Evolutionary conservation across 768 basidiomycete genomes (phyloP).

Genomic region (Boletus edulis): DNA sequence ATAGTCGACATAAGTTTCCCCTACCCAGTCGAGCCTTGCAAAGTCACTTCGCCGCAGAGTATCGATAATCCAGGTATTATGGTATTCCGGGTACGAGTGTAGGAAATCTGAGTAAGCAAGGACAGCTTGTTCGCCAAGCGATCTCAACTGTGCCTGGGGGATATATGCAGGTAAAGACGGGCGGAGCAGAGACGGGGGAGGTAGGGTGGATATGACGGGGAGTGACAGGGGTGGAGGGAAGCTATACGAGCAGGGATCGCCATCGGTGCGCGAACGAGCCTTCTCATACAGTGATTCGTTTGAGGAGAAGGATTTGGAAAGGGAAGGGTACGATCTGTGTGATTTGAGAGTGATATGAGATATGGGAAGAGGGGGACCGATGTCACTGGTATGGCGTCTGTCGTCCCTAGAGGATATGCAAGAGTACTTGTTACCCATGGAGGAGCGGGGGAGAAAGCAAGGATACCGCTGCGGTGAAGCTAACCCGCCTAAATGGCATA

Average conservation of each 20-base stretch:
- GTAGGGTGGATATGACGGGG: neutral
- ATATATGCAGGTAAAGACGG: slow-evolving; percentile 25
- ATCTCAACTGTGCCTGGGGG: slow-evolving; percentile 21
- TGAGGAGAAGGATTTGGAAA: slow-evolving; percentile 36
- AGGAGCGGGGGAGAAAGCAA: neutral
- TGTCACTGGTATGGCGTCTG: slow-evolving; percentile 1
- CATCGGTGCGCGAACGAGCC: slow-evolving; percentile 10
- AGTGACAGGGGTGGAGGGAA: neutral
- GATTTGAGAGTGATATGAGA: slow-evolving; percentile 42
- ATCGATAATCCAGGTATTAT: slow-evolving; percentile 68
- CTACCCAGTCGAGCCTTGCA: slow-evolving; percentile 51
- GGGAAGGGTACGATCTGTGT: slow-evolving; percentile 34
- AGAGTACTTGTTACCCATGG: slow-evolving; percentile 34
- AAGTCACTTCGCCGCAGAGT: slow-evolving; percentile 64
- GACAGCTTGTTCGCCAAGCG: slow-evolving; percentile 35
- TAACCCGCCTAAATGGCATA: neutral
- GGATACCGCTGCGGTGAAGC: neutral
- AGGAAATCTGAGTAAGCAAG: slow-evolving; percentile 51
- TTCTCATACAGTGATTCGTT: slow-evolving; percentile 41
- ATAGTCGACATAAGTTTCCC: slow-evolving; percentile 81
- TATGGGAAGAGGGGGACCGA: slow-evolving; percentile 12
- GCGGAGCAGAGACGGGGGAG: neutral
- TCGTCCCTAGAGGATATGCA: slow-evolving; percentile 11
- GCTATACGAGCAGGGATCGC: neutral
- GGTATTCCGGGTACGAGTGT: slow-evolving; percentile 50